Evolutionary conservation across 495 filamentous ascomycete genomes (phyloP).

Genomic region (Staphylotrichum tortipilum): DNA sequence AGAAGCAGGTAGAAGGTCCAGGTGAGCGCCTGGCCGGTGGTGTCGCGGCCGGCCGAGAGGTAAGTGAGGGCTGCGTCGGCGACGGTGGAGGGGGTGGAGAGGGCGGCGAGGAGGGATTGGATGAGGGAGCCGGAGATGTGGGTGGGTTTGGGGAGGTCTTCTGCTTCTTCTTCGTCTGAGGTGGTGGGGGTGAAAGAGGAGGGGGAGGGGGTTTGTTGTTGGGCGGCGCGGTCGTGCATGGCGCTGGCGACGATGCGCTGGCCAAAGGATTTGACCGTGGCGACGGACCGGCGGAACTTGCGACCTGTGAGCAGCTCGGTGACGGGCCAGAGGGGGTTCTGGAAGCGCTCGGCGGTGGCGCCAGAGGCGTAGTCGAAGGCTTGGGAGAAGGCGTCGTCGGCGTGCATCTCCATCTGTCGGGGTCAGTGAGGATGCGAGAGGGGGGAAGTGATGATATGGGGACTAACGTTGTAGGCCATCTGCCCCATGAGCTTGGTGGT

Average conservation of each 20-base stretch:
- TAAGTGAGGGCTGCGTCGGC: constrained; percentile 55
- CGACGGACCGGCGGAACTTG: constrained; percentile 37
- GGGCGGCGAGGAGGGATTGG: constrained; percentile 46
- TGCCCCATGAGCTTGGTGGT: constrained; percentile 53
- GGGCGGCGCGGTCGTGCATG: constrained; percentile 20
- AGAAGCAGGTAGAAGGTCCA: constrained; percentile 53
- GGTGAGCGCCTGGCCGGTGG: constrained; percentile 51
- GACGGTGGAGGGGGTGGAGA: constrained; percentile 40
- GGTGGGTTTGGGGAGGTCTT: constrained; percentile 33
- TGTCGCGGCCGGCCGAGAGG: constrained; percentile 52
- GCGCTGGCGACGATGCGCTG: constrained; percentile 43
- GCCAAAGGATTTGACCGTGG: constrained; percentile 43
- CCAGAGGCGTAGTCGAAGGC: constrained; percentile 53
- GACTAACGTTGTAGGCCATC: constrained; percentile 55
- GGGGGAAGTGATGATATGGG: no score
- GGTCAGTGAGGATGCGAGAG: constrained; percentile 13
- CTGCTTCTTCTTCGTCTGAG: constrained; percentile 10
- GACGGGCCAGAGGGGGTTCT: constrained; percentile 51
- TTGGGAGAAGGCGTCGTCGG: constrained; percentile 45
- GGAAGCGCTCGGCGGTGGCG: constrained; percentile 49
- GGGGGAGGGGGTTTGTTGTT: background rate
- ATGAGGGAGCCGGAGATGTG: constrained; percentile 46
- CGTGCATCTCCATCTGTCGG: constrained; percentile 50
- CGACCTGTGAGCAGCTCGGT: constrained; percentile 44
- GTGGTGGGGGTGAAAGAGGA: background rate